Conservation (phyloP, 2,329 filamentous ascomycete species). For the Drechslerella stenobrocha region DNA sequence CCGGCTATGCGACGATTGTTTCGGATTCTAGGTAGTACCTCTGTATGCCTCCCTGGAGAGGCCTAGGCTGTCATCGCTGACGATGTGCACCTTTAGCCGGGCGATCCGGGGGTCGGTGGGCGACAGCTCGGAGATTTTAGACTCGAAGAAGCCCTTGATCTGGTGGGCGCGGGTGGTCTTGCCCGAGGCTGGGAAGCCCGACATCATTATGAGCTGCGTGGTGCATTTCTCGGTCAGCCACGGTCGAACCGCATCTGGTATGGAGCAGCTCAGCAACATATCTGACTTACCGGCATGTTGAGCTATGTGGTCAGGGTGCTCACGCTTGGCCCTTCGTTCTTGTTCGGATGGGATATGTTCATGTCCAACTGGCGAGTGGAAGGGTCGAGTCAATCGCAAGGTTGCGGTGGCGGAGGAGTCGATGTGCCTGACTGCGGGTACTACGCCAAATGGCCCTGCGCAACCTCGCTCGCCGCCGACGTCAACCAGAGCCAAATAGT, state of each 20-base stretch:
- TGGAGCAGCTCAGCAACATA: neutral
- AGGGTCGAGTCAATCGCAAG: no score
- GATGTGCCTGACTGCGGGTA: no score
- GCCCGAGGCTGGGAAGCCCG: constrained; percentile 69
- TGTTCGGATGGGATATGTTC: no score
- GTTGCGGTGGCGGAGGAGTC: no score
- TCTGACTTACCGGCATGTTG: constrained; percentile 36
- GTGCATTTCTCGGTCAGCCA: constrained; percentile 4
- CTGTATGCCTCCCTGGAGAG: constrained; percentile 49
- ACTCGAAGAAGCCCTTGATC: constrained; percentile 67
- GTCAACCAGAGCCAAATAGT: no score
- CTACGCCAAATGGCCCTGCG: no score
- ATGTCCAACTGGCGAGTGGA: no score
- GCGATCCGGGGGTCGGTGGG: constrained; percentile 36
- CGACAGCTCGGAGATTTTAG: constrained; percentile 59
- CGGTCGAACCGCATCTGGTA: neutral
- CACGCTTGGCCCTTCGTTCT: constrained; percentile 2
- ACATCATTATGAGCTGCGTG: constrained; percentile 67
- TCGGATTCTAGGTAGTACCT: constrained; percentile 17
- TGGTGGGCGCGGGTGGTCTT: constrained; percentile 70
- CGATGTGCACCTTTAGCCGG: constrained; percentile 49
- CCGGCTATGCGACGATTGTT: neutral
- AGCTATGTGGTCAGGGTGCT: neutral
- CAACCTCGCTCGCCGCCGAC: no score
- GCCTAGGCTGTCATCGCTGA: constrained; percentile 50